Evolutionary conservation across 306 rosid species (phyloP), one percentile per base, ranked within the genome.

Genomic region (Fragaria vesca): DNA sequence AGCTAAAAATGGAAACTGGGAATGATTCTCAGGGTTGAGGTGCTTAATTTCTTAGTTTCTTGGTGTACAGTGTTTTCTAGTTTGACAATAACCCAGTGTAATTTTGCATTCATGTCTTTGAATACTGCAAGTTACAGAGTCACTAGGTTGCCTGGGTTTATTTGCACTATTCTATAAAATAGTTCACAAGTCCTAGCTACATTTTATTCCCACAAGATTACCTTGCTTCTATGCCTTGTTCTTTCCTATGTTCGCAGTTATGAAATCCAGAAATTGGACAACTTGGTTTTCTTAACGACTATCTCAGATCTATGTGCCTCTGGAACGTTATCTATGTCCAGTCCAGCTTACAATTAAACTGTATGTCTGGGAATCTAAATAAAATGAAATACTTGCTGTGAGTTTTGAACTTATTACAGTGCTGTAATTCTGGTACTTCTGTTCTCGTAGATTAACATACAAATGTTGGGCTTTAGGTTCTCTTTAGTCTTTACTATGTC

Each of bases 11-110:
- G 36, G 65, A 62, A 45, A 8, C 52, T 80, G 17, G 11, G 8
- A 21, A 70, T 30, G 28, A 12, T 4, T 5, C 7, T 8, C 8
- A 34, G 17, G 12, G 28, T 24, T 15, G 50, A 45, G 16, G 48
- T 28, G 61, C 30, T 30, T 30, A 30, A 28, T 54, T 42, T 52
- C 51, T 15, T 62, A 15, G 68, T 73, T 73, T 32, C 32, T 45
- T 3, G 18, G 72, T 75, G 83, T 75, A 69, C 73, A 61, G 71
- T 26, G 66, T 38, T 69, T 62, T 30, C 11, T n/a, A 24, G 17
- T 80, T 13, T 12, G 75, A 38, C 34, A 40, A 51, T 10, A 28
- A 38, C 21, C 17, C 24, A 1, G 67, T 61, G 38, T 28, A 26
- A 28, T 12, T 61, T 34, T 28, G 38, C 36, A 12, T 30, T 58